These are phyloP conservation scores for Neospora caninum DNA, from an alignment of 169 alveolate species.

Conservation along the genomic window DNA sequence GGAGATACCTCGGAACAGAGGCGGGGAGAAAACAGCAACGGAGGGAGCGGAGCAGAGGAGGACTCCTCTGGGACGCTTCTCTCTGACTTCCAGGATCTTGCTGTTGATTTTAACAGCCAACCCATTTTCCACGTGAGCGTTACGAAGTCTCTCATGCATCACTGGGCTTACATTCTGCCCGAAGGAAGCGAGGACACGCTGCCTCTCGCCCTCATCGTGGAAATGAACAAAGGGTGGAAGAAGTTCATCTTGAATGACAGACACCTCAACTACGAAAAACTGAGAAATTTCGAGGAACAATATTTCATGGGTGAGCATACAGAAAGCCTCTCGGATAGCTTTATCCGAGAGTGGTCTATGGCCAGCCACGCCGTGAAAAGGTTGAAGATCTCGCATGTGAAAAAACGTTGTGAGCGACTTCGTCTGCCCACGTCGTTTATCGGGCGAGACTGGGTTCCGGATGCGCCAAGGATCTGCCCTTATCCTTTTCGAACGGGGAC, in stretches of 20 bases:
- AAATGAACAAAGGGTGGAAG: conserved; percentile 17
- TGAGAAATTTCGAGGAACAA: conserved; percentile 26
- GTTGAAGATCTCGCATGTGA: too few species aligned
- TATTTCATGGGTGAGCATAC: conserved; percentile 1
- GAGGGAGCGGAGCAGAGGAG: background rate
- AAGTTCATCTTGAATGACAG: conserved; percentile 23
- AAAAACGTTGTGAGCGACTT: too few species aligned
- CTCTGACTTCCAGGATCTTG: conserved; percentile 13
- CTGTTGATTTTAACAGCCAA: conserved; percentile 27
- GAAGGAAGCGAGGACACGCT: background rate
- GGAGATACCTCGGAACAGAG: background rate
- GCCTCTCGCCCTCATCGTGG: conserved; percentile 29
- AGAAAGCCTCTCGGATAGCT: too few species aligned
- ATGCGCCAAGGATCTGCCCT: too few species aligned
- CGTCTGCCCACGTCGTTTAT: too few species aligned
- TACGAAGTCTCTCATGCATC: conserved; percentile 21
- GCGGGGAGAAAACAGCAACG: background rate
- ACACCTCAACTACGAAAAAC: conserved; percentile 31
- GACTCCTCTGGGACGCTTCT: background rate
- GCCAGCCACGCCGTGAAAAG: too few species aligned
- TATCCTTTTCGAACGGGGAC: too few species aligned
- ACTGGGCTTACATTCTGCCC: conserved; percentile 25
- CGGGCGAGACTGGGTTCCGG: too few species aligned
- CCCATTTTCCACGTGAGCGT: conserved; percentile 24
- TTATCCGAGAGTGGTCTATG: too few species aligned